phyloP scores from a whole-genome alignment of 2,329 filamentous ascomycete genomes.

The Colletotrichum lentis region DNA sequence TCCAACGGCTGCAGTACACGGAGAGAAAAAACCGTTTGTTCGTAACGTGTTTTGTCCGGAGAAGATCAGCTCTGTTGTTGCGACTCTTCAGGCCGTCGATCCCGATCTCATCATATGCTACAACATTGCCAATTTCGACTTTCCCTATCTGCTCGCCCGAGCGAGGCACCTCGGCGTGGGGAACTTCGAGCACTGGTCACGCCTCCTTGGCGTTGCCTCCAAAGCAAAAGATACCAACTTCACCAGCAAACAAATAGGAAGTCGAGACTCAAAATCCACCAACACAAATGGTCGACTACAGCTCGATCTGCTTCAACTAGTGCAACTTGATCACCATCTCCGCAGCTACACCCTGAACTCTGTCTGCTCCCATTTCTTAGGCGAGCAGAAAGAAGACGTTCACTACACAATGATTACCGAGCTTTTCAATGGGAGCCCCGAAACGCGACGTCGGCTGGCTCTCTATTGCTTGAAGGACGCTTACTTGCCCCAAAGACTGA shows the following conservation, averaged over 20 bases:
- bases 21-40: slow-evolving; percentile 94
- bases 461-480: slow-evolving; percentile 98
- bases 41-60: slow-evolving; percentile 96
- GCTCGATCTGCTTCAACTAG: slow-evolving; percentile 90
- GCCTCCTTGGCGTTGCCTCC: slow-evolving; percentile 76
- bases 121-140: slow-evolving; percentile 99
- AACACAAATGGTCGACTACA: slow-evolving; percentile 95
- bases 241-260: slow-evolving; percentile 98
- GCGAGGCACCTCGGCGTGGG: slow-evolving; percentile 82
- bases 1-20: slow-evolving; percentile 60
- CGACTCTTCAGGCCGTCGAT: slow-evolving; percentile 87
- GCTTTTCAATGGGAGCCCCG: slow-evolving; percentile 92
- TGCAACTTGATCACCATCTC: slow-evolving; percentile 93
- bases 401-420: slow-evolving; percentile 99
- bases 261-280: slow-evolving; percentile 90
- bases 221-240: slow-evolving; percentile 82
- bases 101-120: slow-evolving; percentile 98
- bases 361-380: slow-evolving; percentile 91
- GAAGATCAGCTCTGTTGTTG: slow-evolving; percentile 90
- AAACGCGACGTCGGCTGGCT: slow-evolving; percentile 87
- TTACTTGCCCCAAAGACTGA: slow-evolving; percentile 88
- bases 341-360: slow-evolving; percentile 98
- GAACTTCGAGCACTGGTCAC: slow-evolving; percentile 87
- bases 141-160: slow-evolving; percentile 90
- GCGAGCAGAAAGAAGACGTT: slow-evolving; percentile 98